These are phyloP conservation scores for Adenanthera pavonina DNA, from an alignment of 306 rosid species.

Conservation along the genomic window DNA sequence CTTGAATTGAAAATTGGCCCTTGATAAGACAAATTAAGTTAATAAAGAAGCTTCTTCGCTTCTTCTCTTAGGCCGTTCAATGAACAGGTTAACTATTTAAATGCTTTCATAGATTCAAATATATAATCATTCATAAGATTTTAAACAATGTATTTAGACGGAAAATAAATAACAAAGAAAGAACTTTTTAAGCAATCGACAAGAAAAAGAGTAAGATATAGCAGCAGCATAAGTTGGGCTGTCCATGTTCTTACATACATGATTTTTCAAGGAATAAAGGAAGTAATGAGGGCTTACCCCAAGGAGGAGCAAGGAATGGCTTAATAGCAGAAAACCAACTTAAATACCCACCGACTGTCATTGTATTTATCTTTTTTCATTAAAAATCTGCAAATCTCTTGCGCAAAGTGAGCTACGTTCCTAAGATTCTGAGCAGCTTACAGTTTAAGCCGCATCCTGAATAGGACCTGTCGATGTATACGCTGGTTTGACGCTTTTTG, in stretches of 20 bases:
- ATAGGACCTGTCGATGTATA: not conserved
- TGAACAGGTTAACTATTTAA: conserved; percentile 31
- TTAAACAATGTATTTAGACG: not conserved
- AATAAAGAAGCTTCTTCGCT: not conserved
- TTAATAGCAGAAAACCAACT: conserved; percentile 42
- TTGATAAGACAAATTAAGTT: not conserved
- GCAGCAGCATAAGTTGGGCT: conserved; percentile 32
- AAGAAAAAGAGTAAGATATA: conserved; percentile 30
- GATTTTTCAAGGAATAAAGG: conserved; percentile 45
- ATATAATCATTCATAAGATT: not conserved
- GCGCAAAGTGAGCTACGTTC: conserved; percentile 36
- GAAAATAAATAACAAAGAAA: conserved; percentile 27
- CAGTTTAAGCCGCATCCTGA: conserved; percentile 39
- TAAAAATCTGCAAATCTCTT: conserved; percentile 34
- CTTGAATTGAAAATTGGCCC: conserved; percentile 17
- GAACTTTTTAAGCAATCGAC: conserved; percentile 36
- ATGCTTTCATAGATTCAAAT: not conserved
- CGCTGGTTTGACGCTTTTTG: conserved; percentile 38
- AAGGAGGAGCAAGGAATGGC: conserved; percentile 59
- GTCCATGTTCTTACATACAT: conserved; percentile 17
- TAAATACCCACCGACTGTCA: conserved; percentile 25
- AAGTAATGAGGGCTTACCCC: conserved; percentile 47
- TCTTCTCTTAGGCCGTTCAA: conserved; percentile 18
- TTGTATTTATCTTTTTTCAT: conserved; percentile 8
- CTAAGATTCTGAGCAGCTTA: conserved; percentile 53